Base-by-base conservation (phyloP, 306 rosid genomes). In the Vachellia pachyceras region DNA sequence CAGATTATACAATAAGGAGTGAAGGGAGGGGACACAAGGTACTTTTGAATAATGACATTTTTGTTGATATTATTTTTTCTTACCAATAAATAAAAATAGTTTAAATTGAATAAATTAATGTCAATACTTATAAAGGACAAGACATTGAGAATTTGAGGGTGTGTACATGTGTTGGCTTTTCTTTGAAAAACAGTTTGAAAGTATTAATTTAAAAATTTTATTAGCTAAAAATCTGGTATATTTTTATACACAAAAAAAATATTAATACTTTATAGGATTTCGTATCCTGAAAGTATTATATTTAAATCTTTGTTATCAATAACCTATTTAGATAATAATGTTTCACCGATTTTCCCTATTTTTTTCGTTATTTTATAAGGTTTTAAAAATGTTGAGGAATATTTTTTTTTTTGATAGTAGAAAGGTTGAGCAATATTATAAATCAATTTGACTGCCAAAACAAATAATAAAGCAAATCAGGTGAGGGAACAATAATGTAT, bases 31-130 rank as follows among this genome's bases (percentile, higher is more conserved):
- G 60, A 65, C 89, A 90, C 94, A 68, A 84, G 44, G 80, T 76
- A 82, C 91, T 89, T 91, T 90, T 92, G 95, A 89, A 94, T 87
- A 90, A 82, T 90, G 94, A 82, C 1, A 52, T 10, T 52, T 52
- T 18, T 52, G 1, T 23, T 0, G 60, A 45, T 45, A 47, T 47
- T 14, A 12, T 47, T 46, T 14, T 46, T 46, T 46, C 17, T 46
- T 5, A 47, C 2, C 18, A 47, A 13, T 14, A n/a, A n/a, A n/a
- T n/a, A 47, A 47, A 47, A 13, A 47, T 47, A 47, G 54, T 12
- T 49, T 5, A 49, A 5, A 49, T 49, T 49, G 55, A 49, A 15
- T 15, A 49, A 47, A 49, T 49, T 49, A 15, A 49, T 49, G 17
- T 49, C 15, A 49, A 15, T 49, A 49, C 1, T 3, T 5, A 5